A percentile compares a stretch with the other conserved stretches of the same genome.
Evolutionary conservation across 2,329 filamentous ascomycete species (phyloP).

Genomic region (Pezicula rhizophila): DNA sequence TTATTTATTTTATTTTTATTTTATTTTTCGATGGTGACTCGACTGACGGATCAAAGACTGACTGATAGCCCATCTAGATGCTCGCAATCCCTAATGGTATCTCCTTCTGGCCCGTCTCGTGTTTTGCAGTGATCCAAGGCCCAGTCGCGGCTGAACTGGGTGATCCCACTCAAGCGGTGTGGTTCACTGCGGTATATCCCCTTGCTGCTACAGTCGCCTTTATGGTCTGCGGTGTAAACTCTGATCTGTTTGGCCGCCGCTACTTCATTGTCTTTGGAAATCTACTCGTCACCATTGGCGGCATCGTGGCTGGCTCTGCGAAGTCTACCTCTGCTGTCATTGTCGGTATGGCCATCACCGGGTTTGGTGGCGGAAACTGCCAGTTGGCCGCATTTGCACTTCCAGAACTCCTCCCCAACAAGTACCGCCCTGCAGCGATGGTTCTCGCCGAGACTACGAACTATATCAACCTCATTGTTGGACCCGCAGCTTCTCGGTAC

Average conservation of each 20-base stretch:
- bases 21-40: too few species aligned
- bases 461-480: constrained; percentile 39
- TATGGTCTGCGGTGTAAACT: constrained; percentile 32
- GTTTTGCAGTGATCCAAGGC: constrained; percentile 25
- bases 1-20: too few species aligned
- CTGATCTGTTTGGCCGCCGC: constrained; percentile 40
- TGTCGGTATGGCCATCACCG: constrained; percentile 34
- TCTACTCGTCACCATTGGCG: constrained; percentile 31
- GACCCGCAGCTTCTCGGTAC: constrained; percentile 38
- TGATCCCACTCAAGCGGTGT: constrained; percentile 27
- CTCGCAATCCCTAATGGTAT: constrained; percentile 31
- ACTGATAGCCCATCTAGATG: constrained; percentile 16
- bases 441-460: constrained; percentile 36
- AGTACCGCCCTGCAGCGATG: constrained; percentile 39
- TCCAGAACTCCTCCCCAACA: constrained; percentile 40
- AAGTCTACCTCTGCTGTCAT: constrained; percentile 33
- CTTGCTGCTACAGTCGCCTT: constrained; percentile 32
- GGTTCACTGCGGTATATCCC: constrained; percentile 32
- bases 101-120: constrained; percentile 34
- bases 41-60: too few species aligned
- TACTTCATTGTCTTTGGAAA: constrained; percentile 40
- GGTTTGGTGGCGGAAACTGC: constrained; percentile 24
- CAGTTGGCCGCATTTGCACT: constrained; percentile 39
- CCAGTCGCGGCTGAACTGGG: constrained; percentile 30
- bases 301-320: constrained; percentile 33